Conservation (phyloP, 2,329 filamentous ascomycete genomes). For the Cercospora zeina region DNA sequence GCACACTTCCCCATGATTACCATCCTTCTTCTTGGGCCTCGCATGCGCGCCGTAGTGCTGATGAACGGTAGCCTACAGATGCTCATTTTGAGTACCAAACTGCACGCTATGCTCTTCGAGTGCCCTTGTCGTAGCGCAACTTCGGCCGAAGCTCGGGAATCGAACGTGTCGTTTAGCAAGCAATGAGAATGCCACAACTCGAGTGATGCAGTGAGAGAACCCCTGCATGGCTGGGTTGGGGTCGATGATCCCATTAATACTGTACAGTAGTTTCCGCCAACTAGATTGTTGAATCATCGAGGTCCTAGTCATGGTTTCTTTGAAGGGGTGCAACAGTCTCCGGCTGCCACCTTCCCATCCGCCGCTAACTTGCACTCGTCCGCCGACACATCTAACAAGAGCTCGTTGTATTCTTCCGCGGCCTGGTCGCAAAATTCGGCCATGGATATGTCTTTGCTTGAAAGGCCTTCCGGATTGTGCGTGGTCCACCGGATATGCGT, state of each 20-base stretch:
- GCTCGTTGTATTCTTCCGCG: conserved; percentile 35
- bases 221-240: neutral
- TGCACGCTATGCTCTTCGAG: neutral
- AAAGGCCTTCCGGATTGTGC: conserved; percentile 66
- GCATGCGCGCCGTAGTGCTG: neutral
- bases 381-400: conserved; percentile 20
- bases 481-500: conserved; percentile 73
- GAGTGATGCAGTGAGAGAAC: neutral
- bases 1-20: too few relatives aligned
- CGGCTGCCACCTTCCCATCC: conserved; percentile 24
- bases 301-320: conserved; percentile 18
- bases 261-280: neutral
- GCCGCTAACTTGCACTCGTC: conserved; percentile 19
- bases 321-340: conserved; percentile 25
- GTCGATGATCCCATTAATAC: neutral
- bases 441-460: conserved; percentile 62
- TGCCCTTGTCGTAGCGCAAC: neutral
- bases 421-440: conserved; percentile 61
- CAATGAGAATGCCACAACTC: neutral
- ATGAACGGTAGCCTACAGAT: neutral
- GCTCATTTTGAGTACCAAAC: neutral
- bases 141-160: neutral
- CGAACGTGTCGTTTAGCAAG: neutral
- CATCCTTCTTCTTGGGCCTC: too few relatives aligned
- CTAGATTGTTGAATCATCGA: neutral